Evolutionary conservation across 352 stramenopile genomes (phyloP).

Genomic region (Pythium grandisporangium): DNA sequence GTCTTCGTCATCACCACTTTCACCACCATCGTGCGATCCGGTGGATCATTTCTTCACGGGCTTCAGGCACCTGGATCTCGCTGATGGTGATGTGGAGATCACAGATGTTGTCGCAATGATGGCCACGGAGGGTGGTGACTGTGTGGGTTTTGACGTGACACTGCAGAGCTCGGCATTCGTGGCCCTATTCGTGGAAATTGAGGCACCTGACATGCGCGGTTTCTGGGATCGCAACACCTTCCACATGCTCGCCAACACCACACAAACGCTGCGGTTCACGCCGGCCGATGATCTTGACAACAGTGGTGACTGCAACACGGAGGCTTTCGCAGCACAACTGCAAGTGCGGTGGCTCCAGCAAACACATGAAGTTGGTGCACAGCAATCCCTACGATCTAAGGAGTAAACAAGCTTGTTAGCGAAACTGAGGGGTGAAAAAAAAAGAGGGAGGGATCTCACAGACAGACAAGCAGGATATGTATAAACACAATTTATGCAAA

Average conservation of each 20-base stretch:
- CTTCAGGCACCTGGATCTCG: slow-evolving; percentile 52
- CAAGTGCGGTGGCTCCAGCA: slow-evolving; percentile 68
- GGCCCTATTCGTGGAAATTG: slow-evolving; percentile 73
- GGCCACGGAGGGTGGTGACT: too few relatives aligned
- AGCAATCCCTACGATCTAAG: too few relatives aligned
- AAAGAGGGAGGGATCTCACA: too few relatives aligned
- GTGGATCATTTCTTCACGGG: slow-evolving; percentile 57
- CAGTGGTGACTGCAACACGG: slow-evolving; percentile 11
- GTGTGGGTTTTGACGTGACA: slow-evolving; percentile 35
- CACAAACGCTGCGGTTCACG: slow-evolving; percentile 39
- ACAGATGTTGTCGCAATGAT: slow-evolving; percentile 3
- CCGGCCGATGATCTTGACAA: slow-evolving; percentile 4
- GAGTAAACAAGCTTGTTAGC: too few relatives aligned
- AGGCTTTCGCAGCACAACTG: slow-evolving; percentile 27
- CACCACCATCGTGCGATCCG: slow-evolving; percentile 26
- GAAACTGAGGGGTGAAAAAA: too few relatives aligned
- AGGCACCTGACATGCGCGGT: slow-evolving; percentile 28
- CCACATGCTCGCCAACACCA: slow-evolving; percentile 52
- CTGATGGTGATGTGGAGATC: slow-evolving; percentile 19
- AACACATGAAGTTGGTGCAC: slow-evolving; percentile 28
- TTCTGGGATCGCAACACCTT: slow-evolving; percentile 72
- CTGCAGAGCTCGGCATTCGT: slow-evolving; percentile 38
- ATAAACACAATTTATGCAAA: too few relatives aligned
- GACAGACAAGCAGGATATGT: too few relatives aligned
- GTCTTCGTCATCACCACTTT: slow-evolving; percentile 4